Conservation (phyloP, 257 asterid genomes). For the Solanum sejunctum region DNA sequence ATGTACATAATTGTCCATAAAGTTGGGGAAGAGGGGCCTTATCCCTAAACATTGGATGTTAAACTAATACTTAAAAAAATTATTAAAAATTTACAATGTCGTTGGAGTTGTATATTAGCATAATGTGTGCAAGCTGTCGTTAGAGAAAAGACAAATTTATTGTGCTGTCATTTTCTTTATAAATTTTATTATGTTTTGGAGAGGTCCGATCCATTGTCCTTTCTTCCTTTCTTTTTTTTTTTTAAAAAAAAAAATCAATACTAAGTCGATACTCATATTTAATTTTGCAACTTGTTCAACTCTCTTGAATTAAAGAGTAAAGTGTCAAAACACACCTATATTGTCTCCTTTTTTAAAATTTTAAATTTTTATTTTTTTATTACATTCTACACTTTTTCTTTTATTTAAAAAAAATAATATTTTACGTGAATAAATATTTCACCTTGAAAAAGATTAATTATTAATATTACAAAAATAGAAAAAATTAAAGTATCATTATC, state of each 20-base stretch:
- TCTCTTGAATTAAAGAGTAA: not conserved
- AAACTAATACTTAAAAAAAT: not conserved
- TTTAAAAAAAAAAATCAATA: not conserved
- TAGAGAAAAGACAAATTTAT: not conserved
- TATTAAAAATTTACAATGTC: not conserved
- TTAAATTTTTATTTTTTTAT: no score
- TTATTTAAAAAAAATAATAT: no score
- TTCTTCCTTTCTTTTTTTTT: not conserved
- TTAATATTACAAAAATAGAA: no score
- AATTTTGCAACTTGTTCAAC: not conserved
- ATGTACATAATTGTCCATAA: not conserved
- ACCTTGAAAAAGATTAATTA: no score
- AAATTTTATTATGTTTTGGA: not conserved
- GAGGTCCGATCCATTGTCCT: not conserved
- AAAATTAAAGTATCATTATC: no score
- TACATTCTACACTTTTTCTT: no score
- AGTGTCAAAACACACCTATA: no score
- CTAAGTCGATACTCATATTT: not conserved
- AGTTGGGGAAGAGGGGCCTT: not conserved
- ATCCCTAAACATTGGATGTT: not conserved
- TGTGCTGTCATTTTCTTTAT: slow-evolving; percentile 1
- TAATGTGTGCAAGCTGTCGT: not conserved
- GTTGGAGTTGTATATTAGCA: not conserved
- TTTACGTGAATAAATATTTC: no score
- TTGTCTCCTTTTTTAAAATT: no score